These are phyloP conservation scores for Kwoniella mangroviensis DNA, from an alignment of 768 basidiomycete genomes.

Conservation along the genomic window DNA sequence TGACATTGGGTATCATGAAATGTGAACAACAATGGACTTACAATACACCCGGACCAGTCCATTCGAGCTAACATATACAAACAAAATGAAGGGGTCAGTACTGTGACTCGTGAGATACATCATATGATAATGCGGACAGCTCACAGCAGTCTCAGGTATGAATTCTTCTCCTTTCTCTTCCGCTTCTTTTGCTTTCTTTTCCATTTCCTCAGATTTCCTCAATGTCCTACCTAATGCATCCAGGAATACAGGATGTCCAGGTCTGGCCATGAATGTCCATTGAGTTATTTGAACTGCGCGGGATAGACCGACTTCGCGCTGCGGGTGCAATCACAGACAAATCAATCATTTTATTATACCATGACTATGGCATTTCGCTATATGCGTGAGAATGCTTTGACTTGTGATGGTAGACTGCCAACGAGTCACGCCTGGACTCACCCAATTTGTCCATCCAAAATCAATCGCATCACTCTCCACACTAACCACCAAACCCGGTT, in stretches of 20 bases:
- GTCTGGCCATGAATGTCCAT: conserved; percentile 49
- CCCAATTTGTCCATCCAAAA: conserved; percentile 49
- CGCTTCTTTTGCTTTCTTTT: conserved; percentile 20
- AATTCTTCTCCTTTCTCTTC: conserved; percentile 32
- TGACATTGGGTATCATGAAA: too few relatives aligned
- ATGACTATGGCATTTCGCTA: neutral
- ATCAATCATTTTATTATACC: neutral
- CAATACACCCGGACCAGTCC: conserved; percentile 49
- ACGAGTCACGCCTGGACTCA: conserved; percentile 4
- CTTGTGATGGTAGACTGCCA: neutral
- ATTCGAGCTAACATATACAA: conserved; percentile 28
- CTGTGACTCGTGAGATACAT: neutral
- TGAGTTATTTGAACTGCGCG: conserved; percentile 47
- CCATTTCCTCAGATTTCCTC: conserved; percentile 36
- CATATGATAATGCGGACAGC: neutral
- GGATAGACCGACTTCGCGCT: conserved; percentile 41
- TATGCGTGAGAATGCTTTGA: neutral
- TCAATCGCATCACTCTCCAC: conserved; percentile 49
- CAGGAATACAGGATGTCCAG: conserved; percentile 45
- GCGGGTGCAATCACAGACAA: neutral
- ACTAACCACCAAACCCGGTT: conserved; percentile 43
- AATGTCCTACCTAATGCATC: conserved; percentile 40
- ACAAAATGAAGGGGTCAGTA: neutral
- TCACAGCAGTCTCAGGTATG: conserved; percentile 43
- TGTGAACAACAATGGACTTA: conserved; percentile 1